Conservation (phyloP, 768 basidiomycete genomes). For the Calocera cornea region DNA sequence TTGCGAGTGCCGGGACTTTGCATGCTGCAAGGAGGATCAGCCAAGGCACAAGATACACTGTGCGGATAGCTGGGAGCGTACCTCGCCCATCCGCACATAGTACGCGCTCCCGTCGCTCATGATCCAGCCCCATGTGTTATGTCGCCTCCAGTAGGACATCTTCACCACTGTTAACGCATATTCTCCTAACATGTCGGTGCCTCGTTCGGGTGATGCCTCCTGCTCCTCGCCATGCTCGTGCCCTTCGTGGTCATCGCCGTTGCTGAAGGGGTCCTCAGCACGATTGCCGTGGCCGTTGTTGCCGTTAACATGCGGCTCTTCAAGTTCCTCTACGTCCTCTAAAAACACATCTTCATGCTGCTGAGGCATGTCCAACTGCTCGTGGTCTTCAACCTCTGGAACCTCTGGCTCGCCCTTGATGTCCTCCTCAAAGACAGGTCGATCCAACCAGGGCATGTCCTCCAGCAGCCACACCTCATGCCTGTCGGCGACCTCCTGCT, state of each 20-base stretch:
- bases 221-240: too few relatives aligned
- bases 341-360: background rate
- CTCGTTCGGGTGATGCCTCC: background rate
- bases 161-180: background rate
- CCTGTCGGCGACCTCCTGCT: conserved; percentile 21
- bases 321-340: background rate
- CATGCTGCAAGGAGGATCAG: background rate
- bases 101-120: conserved; percentile 77
- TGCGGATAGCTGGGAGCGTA: background rate
- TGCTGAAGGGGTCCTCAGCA: background rate
- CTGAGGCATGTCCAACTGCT: background rate
- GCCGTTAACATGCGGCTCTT: background rate
- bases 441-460: conserved; percentile 52
- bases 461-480: conserved; percentile 63
- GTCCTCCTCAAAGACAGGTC: background rate
- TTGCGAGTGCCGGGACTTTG: background rate
- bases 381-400: background rate
- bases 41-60: background rate
- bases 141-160: background rate
- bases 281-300: background rate
- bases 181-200: background rate
- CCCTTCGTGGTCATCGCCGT: background rate
- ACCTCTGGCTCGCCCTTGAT: background rate
- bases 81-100: conserved; percentile 51
- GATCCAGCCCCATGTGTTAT: conserved; percentile 42